Base-by-base conservation (phyloP, 345 rosid genomes). In the Dimocarpus longan region DNA sequence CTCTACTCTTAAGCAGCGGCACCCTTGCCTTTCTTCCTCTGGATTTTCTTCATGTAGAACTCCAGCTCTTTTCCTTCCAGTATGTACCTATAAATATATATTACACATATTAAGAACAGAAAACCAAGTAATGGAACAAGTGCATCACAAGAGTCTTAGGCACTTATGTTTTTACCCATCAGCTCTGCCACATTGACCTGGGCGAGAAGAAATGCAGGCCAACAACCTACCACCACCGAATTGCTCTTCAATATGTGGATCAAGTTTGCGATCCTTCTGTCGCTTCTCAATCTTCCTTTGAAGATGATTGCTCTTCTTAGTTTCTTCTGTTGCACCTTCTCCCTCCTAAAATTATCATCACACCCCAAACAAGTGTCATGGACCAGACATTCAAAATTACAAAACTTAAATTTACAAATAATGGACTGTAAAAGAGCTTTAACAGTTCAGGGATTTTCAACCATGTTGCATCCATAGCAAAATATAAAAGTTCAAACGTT, bases 111-210 rank as follows among this genome's bases (percentile, higher is more conserved):
- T 39, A n/a, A 66, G 42, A 15, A 57, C 21, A n/a, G 24, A 54
- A 37, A 76, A 40, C 22, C 24, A 63, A 9, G 16, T 16, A 37
- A 62, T 4, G 52, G 40, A 57, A 56, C 52, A 67, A 54, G 28
- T 12, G 19, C n/a, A 43, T 19, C 43, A 26, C 9, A 11, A 10
- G 1, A 70, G 60, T 12, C 10, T 62, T 74, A 32, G 6, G 5
- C 2, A 24, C 4, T 43, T n/a, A 5, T 1, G 4, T 18, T 40
- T 87, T 76, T 74, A 87, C 91, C 90, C 91, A 6, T 87, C 90
- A 79, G 89, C 85, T 70, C 90, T 82, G 68, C 91, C 91, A 66
- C 90, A 87, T 72, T 89, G 91, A 76, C 90, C 91, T 22, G 90
- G 88, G 19, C 87, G 88, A 5, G 90, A 85, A 21, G 90, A 87